These are phyloP conservation scores for Volvox carteri DNA, from an alignment of 163 green algal species.

Conservation along the genomic window DNA sequence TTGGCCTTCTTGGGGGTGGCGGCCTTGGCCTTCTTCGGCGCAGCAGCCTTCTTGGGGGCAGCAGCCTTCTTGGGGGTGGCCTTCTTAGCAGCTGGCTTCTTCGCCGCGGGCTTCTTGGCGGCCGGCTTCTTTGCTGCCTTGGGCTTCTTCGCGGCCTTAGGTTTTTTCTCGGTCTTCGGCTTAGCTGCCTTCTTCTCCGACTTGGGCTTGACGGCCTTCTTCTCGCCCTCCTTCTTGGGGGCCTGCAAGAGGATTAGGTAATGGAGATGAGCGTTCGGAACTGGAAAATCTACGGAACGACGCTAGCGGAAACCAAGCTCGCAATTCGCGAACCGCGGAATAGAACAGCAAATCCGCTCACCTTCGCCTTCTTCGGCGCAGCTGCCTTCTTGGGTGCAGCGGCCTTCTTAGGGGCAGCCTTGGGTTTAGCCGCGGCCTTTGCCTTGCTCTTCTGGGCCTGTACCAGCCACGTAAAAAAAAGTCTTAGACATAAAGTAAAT, in stretches of 20 bases:
- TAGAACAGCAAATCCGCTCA: too few species aligned
- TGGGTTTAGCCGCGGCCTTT: background rate
- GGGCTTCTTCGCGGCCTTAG: conserved; percentile 20
- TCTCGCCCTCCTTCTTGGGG: conserved; percentile 37
- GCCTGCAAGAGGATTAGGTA: background rate
- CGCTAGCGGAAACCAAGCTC: too few species aligned
- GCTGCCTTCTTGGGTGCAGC: conserved; percentile 38
- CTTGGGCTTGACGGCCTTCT: conserved; percentile 39
- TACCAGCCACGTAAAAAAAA: too few species aligned
- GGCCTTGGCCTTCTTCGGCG: conserved; percentile 29
- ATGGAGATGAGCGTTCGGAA: too few species aligned
- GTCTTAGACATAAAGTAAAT: background rate
- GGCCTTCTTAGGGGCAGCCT: conserved; percentile 22
- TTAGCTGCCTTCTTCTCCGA: conserved; percentile 19
- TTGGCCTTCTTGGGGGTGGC: conserved; percentile 36
- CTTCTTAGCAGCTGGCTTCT: conserved; percentile 27
- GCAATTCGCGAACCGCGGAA: too few species aligned
- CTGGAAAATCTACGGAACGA: too few species aligned
- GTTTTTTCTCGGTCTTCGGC: conserved; percentile 33
- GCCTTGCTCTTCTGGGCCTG: conserved; percentile 12
- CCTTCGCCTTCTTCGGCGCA: conserved; percentile 42
- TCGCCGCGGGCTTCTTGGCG: conserved; percentile 21
- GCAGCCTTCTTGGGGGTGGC: background rate
- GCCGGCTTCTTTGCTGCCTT: conserved; percentile 24
- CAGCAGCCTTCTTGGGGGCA: conserved; percentile 19